Evolutionary conservation across 202 grass and related monocot genomes (phyloP).

Genomic region (Zoysia matrella): DNA sequence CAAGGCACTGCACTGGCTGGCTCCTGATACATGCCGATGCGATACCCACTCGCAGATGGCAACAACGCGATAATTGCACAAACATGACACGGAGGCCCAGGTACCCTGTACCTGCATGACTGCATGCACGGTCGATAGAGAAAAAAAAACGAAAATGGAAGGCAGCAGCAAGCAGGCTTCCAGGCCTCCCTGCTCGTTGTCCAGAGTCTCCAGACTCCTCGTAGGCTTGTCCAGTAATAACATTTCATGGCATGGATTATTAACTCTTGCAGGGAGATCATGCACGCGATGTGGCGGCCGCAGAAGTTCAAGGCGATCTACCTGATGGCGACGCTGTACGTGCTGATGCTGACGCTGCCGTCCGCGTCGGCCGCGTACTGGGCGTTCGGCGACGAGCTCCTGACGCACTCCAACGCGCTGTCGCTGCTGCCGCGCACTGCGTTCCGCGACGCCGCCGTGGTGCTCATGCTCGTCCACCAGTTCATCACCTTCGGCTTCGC

Average conservation of each 20-base stretch:
- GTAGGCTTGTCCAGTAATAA: no score
- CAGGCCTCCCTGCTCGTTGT: no score
- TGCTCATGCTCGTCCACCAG: slow-evolving; percentile 73
- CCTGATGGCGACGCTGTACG: slow-evolving; percentile 87
- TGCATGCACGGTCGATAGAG: not conserved
- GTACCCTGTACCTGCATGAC: not conserved
- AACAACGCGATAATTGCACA: slow-evolving; percentile 11
- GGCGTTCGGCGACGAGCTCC: no score
- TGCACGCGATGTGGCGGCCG: slow-evolving; percentile 63
- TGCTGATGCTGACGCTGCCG: slow-evolving; percentile 39
- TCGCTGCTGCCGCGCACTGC: no score
- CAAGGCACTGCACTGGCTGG: not conserved
- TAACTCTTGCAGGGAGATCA: no score
- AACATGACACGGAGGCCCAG: slow-evolving; percentile 37
- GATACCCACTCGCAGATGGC: slow-evolving; percentile 15
- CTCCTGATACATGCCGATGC: slow-evolving; percentile 27
- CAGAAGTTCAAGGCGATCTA: slow-evolving; percentile 99
- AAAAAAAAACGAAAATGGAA: not conserved
- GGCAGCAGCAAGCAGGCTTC: no score
- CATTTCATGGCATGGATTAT: no score
- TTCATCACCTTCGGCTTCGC: slow-evolving; percentile 99
- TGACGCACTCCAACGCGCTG: no score
- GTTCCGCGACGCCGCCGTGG: no score
- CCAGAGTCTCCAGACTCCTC: no score
- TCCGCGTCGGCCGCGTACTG: no score